Base-by-base conservation (phyloP, 208 protist species). In the Phytomonas sp. region DNA sequence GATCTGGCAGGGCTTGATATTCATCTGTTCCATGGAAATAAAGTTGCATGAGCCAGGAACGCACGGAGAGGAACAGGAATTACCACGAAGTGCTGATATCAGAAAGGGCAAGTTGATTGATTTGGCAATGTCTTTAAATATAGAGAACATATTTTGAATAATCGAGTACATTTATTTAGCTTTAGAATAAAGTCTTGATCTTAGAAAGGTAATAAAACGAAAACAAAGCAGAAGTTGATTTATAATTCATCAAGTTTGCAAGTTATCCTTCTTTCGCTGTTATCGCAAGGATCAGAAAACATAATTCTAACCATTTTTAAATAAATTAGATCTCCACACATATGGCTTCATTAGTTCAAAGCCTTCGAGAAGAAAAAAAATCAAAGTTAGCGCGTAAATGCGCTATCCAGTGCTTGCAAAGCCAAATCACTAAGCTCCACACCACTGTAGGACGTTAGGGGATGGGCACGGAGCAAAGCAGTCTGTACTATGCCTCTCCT, bases 31-130 rank as follows among this genome's bases (percentile, higher is more conserved):
- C 83, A 86, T 88, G n/a, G 73, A 64, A 12, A 80, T 68, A 65
- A 88, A 86, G 30, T 75, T 75, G 76, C 86, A 80, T 11, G 77
- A 79, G 76, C 83, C 83, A 61, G 86, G 67, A 11, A 80, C 83
- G 12, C 83, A 80, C 12, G 86, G 64, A 30, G 67, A 49, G 10
- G 83, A 77, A 42, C 80, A 71, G 33, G 84, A 70, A 12, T 73
- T 76, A 23, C 82, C 82, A 16, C 61, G 73, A 60, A 87, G 69
- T n/a, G 70, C 82, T 0, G 82, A 74, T 16, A 63, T 60, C 31
- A 83, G 52, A 37, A 83, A 56, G 29, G 69, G 75, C 37, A 77
- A 5, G 66, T 83, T 78, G 14, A 69, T 63, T 10, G 62, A 56
- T 12, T 49, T 49, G 40, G 40, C 19, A 12, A 49, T 19, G 14